A percentile compares a stretch with the other conserved stretches of the same genome.
These are phyloP conservation scores for Cercophora newfieldiana DNA, from an alignment of 495 filamentous ascomycete species.

Conservation along the genomic window DNA sequence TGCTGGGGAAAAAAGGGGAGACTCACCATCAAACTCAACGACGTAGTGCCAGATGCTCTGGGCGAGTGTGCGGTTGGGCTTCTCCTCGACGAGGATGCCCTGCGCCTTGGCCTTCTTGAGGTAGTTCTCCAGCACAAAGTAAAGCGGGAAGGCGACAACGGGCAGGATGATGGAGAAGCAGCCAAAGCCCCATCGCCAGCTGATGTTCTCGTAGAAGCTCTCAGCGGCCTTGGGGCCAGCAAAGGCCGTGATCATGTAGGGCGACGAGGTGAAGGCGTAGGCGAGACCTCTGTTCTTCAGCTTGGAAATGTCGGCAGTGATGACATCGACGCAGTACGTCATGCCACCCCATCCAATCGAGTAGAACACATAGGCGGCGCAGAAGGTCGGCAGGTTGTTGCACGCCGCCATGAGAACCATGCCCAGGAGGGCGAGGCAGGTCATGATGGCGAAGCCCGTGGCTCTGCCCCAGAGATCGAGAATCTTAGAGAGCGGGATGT, in stretches of 20 bases:
- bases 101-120: constrained; percentile 49
- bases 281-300: constrained; percentile 59
- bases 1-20: not conserved
- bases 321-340: constrained; percentile 53
- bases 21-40: constrained; percentile 54
- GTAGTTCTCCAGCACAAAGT: constrained; percentile 49
- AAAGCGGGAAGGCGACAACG: constrained; percentile 49
- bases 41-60: constrained; percentile 53
- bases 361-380: constrained; percentile 44
- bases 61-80: constrained; percentile 45
- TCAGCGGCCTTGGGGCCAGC: constrained; percentile 42
- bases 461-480: constrained; percentile 37
- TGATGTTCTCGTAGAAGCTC: constrained; percentile 38
- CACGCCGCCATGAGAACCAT: constrained; percentile 34
- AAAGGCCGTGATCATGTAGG: constrained; percentile 59
- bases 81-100: constrained; percentile 27
- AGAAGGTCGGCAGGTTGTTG: constrained; percentile 30
- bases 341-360: constrained; percentile 43
- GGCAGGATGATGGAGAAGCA: constrained; percentile 56
- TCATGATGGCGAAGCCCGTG: constrained; percentile 30
- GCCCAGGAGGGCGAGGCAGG: constrained; percentile 26
- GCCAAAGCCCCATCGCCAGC: constrained; percentile 63
- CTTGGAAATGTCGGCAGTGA: constrained; percentile 60
- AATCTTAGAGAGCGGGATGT: constrained; percentile 36
- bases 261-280: constrained; percentile 56